Evolutionary conservation across 108 stramenopile genomes (phyloP), one percentile per base, ranked within the genome.

Genomic region (Skeletonema grethae): DNA sequence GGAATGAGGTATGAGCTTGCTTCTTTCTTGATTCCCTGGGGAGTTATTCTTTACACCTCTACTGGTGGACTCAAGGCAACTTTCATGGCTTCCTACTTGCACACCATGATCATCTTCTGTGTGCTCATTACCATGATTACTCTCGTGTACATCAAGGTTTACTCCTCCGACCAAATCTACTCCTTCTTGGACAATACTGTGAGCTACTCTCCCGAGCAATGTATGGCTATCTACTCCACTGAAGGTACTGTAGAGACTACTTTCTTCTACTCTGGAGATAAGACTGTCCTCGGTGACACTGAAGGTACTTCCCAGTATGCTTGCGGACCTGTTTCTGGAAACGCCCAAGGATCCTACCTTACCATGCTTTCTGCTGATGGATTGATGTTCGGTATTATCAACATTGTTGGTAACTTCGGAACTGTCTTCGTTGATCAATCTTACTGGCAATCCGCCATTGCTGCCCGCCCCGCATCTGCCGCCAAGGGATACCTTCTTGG

Each of bases 381-480:
- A 59, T 87, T 97, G 81, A 93, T 94, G 90, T 97, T 97, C 73
- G 96, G 94, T 45, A 80, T 97, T 45, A 97, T 97, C 87, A 97
- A 97, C 83, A 91, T 97, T 70, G 88, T 97, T 48, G 96, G 96
- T 41, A 97, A 97, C 93, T 97, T 97, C 62, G 96, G 96, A 10
- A 97, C 96, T 56, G 96, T 97, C 70, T 97, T 97, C 65, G 92
- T 95, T 20, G 96, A 97, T 63, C 94, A 97, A 70, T 89, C 89
- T 2, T 97, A 97, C 90, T 97, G 96, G 96, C 96, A 97, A 79
- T 91, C 93, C 6, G 96, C 94, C 64, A 97, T 97, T 61, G 96
- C 96, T 24, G 96, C 96, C 55, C 84, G 84, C 36, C 96, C 96
- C 18, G 39, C 63, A 57, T 63, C 72, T 60, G 94, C 96, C 16